phyloP scores from a whole-genome alignment of 148 eudicot genomes.

The Rhododendron kiyosumense region DNA sequence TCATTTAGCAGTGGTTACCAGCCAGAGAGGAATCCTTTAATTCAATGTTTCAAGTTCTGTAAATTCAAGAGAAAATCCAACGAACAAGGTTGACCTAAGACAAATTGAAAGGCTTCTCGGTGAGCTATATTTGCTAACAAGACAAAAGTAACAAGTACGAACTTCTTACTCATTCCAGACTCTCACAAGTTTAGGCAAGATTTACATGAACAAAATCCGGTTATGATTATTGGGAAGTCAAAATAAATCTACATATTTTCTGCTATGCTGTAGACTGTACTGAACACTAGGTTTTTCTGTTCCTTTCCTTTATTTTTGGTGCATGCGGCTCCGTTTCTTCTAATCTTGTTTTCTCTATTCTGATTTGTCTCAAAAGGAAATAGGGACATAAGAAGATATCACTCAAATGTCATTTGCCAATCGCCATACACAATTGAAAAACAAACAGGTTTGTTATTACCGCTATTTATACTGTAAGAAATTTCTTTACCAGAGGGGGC shows the following conservation, averaged over 20 bases:
- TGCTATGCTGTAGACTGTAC: neutral
- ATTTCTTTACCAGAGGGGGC: neutral
- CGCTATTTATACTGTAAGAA: neutral
- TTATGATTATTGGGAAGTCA: neutral
- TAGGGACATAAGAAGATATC: neutral
- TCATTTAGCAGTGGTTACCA: neutral
- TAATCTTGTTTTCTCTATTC: neutral
- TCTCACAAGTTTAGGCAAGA: neutral
- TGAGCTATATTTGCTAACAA: neutral
- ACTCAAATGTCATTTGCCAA: neutral
- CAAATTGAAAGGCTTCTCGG: neutral
- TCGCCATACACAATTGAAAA: neutral
- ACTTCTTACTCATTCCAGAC: neutral
- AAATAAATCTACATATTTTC: neutral
- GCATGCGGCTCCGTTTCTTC: neutral
- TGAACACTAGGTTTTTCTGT: neutral
- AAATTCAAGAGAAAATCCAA: neutral
- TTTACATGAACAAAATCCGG: neutral
- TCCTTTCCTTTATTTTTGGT: neutral
- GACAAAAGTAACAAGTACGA: neutral
- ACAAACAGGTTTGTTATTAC: neutral
- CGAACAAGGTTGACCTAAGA: neutral
- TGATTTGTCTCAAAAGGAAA: neutral
- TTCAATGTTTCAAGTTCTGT: neutral
- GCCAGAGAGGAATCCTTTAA: neutral